Conservation (phyloP, 129 eudicot genomes). For the Sambucus nigra region DNA sequence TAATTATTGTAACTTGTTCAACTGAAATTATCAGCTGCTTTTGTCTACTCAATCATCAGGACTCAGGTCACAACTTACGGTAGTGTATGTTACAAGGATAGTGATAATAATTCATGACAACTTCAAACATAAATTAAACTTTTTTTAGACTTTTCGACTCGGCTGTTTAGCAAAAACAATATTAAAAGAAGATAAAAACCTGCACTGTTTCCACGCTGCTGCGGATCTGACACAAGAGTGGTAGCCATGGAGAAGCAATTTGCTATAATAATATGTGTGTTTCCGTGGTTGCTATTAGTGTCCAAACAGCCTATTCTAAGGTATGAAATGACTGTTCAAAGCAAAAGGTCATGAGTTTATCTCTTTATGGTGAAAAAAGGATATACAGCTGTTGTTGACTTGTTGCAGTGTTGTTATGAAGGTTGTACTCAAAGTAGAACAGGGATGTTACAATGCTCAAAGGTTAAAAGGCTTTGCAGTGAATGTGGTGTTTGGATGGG, state of each 20-base stretch:
- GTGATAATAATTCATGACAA: conserved; percentile 12
- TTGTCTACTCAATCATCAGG: conserved; percentile 13
- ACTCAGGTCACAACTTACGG: background rate
- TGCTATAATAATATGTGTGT: background rate
- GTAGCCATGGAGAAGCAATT: conserved; percentile 1
- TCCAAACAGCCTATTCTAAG: too few species aligned
- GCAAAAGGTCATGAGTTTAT: background rate
- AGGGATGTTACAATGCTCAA: too few species aligned
- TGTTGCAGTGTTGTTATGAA: too few species aligned
- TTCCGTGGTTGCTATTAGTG: too few species aligned
- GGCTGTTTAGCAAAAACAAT: conserved; percentile 1
- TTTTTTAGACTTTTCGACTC: background rate
- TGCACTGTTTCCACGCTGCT: too few species aligned
- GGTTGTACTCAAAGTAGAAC: too few species aligned
- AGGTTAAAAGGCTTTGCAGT: too few species aligned
- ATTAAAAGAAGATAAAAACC: conserved; percentile 11
- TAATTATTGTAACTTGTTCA: conserved; percentile 30
- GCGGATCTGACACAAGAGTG: too few species aligned
- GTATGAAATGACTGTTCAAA: background rate
- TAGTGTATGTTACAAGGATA: background rate
- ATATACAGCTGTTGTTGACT: too few species aligned
- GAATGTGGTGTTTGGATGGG: too few species aligned
- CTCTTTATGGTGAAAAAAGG: background rate
- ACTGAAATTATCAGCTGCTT: conserved; percentile 10
- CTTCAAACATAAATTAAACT: background rate